Evolutionary conservation across 805 yeast species (phyloP).

Genomic region (Komagataella kurtzmanii): DNA sequence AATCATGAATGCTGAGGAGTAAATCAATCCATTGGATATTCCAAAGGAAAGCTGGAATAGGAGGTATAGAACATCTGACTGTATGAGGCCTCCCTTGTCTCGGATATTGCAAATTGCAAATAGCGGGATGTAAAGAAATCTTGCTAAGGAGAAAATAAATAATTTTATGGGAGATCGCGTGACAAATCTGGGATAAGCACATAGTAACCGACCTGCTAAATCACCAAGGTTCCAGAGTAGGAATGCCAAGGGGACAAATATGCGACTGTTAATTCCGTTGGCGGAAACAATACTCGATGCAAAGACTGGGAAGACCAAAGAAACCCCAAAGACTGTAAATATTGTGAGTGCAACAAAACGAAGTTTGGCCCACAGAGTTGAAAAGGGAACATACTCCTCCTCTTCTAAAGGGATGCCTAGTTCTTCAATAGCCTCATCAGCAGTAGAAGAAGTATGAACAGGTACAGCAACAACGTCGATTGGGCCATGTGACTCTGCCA

Average conservation of each 20-base stretch:
- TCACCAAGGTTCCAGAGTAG: constrained; percentile 88
- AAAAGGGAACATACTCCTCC: constrained; percentile 39
- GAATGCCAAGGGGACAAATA: constrained; percentile 63
- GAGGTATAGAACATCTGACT: constrained; percentile 57
- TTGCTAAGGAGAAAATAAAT: constrained; percentile 37
- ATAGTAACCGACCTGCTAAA: constrained; percentile 56
- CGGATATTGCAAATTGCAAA: constrained; percentile 56
- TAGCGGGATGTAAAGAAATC: constrained; percentile 56
- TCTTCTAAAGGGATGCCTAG: constrained; percentile 2
- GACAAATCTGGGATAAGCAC: constrained; percentile 35
- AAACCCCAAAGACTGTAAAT: constrained; percentile 57
- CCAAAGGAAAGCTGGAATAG: constrained; percentile 70
- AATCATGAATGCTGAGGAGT: constrained; percentile 69
- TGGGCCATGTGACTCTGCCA: constrained; percentile 7
- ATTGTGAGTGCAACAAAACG: constrained; percentile 55
- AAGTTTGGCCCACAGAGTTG: constrained; percentile 46
- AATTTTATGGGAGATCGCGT: constrained; percentile 29
- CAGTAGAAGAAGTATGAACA: constrained; percentile 4
- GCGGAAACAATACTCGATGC: constrained; percentile 54
- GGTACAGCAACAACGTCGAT: not conserved
- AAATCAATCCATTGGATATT: constrained; percentile 73
- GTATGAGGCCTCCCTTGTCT: constrained; percentile 22
- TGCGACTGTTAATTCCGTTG: constrained; percentile 30
- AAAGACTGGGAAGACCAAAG: constrained; percentile 81
- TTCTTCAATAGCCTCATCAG: constrained; percentile 1